phyloP scores from a whole-genome alignment of 495 filamentous ascomycete species.

The Penicillium paxilli region DNA sequence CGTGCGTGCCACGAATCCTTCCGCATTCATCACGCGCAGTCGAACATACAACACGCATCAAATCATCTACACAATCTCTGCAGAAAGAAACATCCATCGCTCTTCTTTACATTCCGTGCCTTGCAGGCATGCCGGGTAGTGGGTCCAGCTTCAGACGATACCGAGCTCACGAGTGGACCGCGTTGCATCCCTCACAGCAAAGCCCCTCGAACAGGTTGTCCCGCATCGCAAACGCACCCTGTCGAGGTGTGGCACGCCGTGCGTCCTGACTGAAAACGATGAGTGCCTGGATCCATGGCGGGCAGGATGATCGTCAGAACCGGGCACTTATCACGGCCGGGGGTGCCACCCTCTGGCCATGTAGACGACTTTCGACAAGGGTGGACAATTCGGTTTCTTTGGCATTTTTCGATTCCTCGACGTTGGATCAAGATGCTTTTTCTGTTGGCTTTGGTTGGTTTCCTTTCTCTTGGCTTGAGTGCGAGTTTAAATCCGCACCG shows the following conservation, averaged over 20 bases:
- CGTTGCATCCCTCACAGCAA: constrained; percentile 23
- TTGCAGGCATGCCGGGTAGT: constrained; percentile 24
- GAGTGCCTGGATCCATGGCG: constrained; percentile 21
- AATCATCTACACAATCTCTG: background rate
- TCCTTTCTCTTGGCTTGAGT: constrained; percentile 20
- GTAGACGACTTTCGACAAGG: constrained; percentile 16
- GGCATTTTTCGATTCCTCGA: constrained; percentile 20
- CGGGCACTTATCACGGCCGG: constrained; percentile 27
- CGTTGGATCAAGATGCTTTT: constrained; percentile 29
- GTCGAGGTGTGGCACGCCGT: constrained; percentile 18
- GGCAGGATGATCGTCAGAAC: constrained; percentile 25
- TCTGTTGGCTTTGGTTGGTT: constrained; percentile 20
- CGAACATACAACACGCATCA: background rate
- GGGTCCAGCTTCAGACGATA: constrained; percentile 4
- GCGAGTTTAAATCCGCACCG: constrained; percentile 8
- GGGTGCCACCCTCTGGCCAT: constrained; percentile 15
- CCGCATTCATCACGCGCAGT: constrained; percentile 10
- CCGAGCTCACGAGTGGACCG: constrained; percentile 19
- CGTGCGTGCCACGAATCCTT: constrained; percentile 2
- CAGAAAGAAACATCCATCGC: background rate
- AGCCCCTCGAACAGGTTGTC: constrained; percentile 14
- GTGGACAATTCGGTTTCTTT: constrained; percentile 20
- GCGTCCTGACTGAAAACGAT: constrained; percentile 26
- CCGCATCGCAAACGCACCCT: constrained; percentile 22
- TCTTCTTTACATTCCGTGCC: constrained; percentile 21